Evolutionary conservation across 768 basidiomycete species (phyloP), one percentile per base, ranked within the genome.

Genomic region (Mycena pura): DNA sequence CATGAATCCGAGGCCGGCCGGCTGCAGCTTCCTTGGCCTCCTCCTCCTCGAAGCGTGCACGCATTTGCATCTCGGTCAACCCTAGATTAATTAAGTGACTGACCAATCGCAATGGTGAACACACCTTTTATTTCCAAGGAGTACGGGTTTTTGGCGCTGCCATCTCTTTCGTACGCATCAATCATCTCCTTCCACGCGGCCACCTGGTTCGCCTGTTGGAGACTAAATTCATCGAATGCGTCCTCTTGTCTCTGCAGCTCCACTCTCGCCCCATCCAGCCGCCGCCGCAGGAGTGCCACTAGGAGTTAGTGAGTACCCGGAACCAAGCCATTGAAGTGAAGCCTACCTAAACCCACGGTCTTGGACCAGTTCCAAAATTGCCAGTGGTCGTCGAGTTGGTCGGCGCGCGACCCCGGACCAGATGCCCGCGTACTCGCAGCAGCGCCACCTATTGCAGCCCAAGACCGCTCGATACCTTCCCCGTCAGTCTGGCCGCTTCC

Each of bases 381-480:
- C 54, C 71, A 76, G 19, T 73, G 71, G 25, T 68, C 67, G 46
- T 75, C 70, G 2, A 77, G 31, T 0, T 59, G 63, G 25, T 76
- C 74, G 0, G 61, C 60, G 5, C 71, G 56, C 2, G 67, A 66
- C 2, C 74, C 75, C 6, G 73, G 74, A 0, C 72, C 75, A 73
- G 75, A 77, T 24, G 76, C 75, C 8, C 70, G 67, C 0, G 75
- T 79, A 19, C 72, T 72, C 3, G 67, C 64, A 3, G 52, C 60
- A 1, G 48, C n/a, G 0, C 45, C 52, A 0, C 60, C 47, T 3
- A 62, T 39, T 3, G 27, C 32, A 1, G 54, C 29, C 62, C 62
- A 63, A 0, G 44, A 39, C 3, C 63, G 19, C 32, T 64, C 51
- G 15, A 59, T 58, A 1, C 51, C 57, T 21, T 64, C 57, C 7